Conservation (phyloP, 495 filamentous ascomycete species). For the Penicillium malachiteum region DNA sequence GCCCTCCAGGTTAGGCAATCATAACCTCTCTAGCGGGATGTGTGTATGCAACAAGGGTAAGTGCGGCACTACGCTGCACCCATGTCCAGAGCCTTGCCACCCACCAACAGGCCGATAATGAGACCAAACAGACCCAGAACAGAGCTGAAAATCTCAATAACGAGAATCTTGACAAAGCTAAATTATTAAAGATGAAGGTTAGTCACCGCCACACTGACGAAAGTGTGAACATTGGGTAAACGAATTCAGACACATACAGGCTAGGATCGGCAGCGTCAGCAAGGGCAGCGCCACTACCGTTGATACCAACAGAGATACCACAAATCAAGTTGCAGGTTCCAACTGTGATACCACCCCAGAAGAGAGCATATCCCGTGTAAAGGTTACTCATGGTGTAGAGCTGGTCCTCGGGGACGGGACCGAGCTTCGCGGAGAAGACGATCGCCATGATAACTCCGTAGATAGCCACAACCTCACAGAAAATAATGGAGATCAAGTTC, state of each 20-base stretch:
- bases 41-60: not conserved
- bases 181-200: slow-evolving; percentile 9
- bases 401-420: slow-evolving; percentile 47
- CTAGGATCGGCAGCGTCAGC: slow-evolving; percentile 93
- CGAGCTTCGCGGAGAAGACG: slow-evolving; percentile 87
- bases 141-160: slow-evolving; percentile 99
- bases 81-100: slow-evolving; percentile 78
- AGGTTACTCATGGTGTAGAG: slow-evolving; percentile 68
- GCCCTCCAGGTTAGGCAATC: slow-evolving; percentile 1
- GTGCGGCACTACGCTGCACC: slow-evolving; percentile 36
- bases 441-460: slow-evolving; percentile 99
- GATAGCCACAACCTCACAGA: slow-evolving; percentile 99
- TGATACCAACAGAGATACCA: slow-evolving; percentile 96
- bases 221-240: not conserved
- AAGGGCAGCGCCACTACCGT: slow-evolving; percentile 92
- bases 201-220: slow-evolving; percentile 9
- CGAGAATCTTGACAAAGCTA: slow-evolving; percentile 97
- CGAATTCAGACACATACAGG: slow-evolving; percentile 61
- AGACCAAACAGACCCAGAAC: slow-evolving; percentile 96
- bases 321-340: slow-evolving; percentile 94
- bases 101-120: slow-evolving; percentile 88
- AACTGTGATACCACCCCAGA: slow-evolving; percentile 93
- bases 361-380: slow-evolving; percentile 95
- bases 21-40: not conserved
- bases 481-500: slow-evolving; percentile 99